phyloP scores from a whole-genome alignment of 257 asterid species.

The Penstemon davidsonii region DNA sequence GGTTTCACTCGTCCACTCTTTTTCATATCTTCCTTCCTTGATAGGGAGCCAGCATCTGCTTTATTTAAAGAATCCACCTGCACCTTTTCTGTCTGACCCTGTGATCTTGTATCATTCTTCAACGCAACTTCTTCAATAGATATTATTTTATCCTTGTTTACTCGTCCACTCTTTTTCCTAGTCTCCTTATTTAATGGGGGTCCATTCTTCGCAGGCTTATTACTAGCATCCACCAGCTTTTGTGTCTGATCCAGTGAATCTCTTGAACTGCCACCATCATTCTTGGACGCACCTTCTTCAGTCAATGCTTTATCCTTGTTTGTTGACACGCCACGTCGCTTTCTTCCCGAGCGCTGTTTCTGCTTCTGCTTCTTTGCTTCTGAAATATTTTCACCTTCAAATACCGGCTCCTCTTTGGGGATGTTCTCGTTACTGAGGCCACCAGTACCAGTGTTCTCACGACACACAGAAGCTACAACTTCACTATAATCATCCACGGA shows the following conservation, averaged over 20 bases:
- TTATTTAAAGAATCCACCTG: conserved; percentile 35
- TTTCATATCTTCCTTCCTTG: conserved; percentile 44
- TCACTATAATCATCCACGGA: no score
- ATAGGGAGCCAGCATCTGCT: conserved; percentile 39
- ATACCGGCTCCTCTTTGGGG: conserved; percentile 50
- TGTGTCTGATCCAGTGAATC: conserved; percentile 43
- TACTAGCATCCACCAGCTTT: conserved; percentile 34
- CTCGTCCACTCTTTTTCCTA: conserved; percentile 50
- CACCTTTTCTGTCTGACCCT: conserved; percentile 32
- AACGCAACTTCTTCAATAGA: conserved; percentile 38
- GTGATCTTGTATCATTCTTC: conserved; percentile 42
- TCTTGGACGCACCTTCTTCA: conserved; percentile 44
- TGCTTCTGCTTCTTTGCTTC: conserved; percentile 24
- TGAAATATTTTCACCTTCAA: neutral
- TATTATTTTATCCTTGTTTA: conserved; percentile 24
- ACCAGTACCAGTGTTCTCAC: neutral
- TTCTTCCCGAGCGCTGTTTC: conserved; percentile 27
- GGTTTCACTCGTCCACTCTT: conserved; percentile 57
- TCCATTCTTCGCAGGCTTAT: conserved; percentile 35
- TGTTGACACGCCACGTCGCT: conserved; percentile 33
- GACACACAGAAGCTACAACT: no score
- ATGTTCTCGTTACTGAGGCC: conserved; percentile 29
- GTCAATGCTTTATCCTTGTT: conserved; percentile 38
- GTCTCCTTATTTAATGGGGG: conserved; percentile 41
- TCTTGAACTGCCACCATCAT: conserved; percentile 45